Percentiles rank a stretch among this genome's conserved stretches.
Evolutionary conservation across 1,284 basidiomycete genomes (phyloP).

Genomic region (Trichosporon coremiiforme): DNA sequence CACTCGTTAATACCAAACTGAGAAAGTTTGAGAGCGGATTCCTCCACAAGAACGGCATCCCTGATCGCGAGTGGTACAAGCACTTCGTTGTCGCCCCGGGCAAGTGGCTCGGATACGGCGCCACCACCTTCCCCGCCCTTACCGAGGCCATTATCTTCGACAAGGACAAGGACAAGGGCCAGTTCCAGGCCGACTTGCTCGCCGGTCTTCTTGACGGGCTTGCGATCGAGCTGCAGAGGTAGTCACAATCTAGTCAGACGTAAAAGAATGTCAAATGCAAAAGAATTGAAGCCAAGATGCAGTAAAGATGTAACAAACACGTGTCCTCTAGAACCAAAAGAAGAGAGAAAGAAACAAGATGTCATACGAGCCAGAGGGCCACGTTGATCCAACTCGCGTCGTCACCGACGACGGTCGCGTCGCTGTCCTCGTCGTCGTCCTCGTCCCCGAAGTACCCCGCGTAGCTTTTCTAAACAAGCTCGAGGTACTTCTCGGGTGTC

Average conservation of each 20-base stretch:
- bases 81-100: conserved; percentile 88
- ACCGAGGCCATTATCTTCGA: conserved; percentile 77
- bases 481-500: conserved; percentile 36
- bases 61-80: conserved; percentile 77
- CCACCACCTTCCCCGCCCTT: conserved; percentile 68
- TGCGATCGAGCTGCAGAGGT: conserved; percentile 43
- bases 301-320: neutral
- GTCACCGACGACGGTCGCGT: neutral
- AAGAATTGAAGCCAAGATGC: neutral
- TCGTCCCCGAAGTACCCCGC: neutral
- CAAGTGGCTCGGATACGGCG: conserved; percentile 85
- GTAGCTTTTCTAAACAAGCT: conserved; percentile 29
- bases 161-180: conserved; percentile 64
- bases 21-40: conserved; percentile 80
- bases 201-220: conserved; percentile 63
- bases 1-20: conserved; percentile 70
- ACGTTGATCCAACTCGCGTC: neutral
- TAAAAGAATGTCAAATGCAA: neutral
- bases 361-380: neutral
- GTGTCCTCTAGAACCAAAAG: neutral
- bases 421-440: neutral
- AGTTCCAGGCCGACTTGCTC: conserved; percentile 68
- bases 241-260: neutral
- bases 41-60: conserved; percentile 74
- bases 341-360: neutral